A percentile compares a stretch with the other conserved stretches of the same genome.
phyloP scores from a whole-genome alignment of 495 filamentous ascomycete species.

The Lichenothelia convexa region DNA sequence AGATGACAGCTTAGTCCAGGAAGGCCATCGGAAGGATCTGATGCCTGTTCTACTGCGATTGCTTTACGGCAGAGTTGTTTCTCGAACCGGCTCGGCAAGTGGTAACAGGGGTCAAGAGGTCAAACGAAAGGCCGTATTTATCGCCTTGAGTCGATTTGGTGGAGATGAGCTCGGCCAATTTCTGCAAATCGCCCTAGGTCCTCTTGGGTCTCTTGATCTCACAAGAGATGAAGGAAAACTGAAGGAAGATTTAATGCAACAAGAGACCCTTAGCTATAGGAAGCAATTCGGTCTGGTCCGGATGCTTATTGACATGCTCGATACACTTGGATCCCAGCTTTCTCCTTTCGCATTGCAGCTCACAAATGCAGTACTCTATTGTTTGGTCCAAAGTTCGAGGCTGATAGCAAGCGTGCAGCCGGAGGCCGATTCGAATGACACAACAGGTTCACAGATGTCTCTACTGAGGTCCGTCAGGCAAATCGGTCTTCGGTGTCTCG shows the following conservation, averaged over 20 bases:
- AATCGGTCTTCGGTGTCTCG: slow-evolving; percentile 58
- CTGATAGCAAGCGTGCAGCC: slow-evolving; percentile 6
- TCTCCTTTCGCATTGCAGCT: slow-evolving; percentile 40
- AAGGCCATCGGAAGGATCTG: slow-evolving; percentile 47
- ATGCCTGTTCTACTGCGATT: slow-evolving; percentile 76
- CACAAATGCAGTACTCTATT: slow-evolving; percentile 60
- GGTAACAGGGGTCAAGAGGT: slow-evolving; percentile 37
- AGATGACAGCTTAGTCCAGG: slow-evolving; percentile 56
- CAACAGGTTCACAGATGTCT: slow-evolving; percentile 27
- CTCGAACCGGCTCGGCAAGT: slow-evolving; percentile 54
- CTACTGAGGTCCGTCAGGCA: slow-evolving; percentile 54
- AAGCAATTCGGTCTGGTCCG: slow-evolving; percentile 79
- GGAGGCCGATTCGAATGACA: slow-evolving; percentile 23
- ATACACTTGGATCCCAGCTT: slow-evolving; percentile 55
- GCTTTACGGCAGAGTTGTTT: slow-evolving; percentile 76
- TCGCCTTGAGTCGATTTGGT: slow-evolving; percentile 38
- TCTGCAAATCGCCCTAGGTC: slow-evolving; percentile 62
- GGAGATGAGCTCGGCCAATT: slow-evolving; percentile 56
- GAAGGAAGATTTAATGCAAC: slow-evolving; percentile 30
- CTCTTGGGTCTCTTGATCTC: slow-evolving; percentile 39
- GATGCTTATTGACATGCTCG: slow-evolving; percentile 78
- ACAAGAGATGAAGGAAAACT: slow-evolving; percentile 30
- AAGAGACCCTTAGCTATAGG: slow-evolving; percentile 39
- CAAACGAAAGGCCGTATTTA: slow-evolving; percentile 47
- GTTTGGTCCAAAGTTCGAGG: slow-evolving; percentile 52